These are phyloP conservation scores for Cocos nucifera DNA, from an alignment of 176 grass and related monocot species.

Conservation along the genomic window DNA sequence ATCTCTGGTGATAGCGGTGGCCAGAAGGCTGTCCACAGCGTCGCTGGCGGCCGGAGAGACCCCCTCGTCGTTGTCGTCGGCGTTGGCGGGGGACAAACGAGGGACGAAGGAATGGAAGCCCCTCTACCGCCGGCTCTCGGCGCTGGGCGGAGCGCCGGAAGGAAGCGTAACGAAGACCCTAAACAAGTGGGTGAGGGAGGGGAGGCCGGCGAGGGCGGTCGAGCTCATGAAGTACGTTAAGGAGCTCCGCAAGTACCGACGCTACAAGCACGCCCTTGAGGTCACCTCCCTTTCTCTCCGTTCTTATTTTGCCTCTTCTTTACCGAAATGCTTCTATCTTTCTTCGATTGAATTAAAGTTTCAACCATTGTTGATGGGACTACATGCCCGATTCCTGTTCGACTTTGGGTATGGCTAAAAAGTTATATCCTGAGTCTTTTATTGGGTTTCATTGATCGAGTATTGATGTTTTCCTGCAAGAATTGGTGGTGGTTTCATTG, in stretches of 20 bases:
- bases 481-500: too few species aligned
- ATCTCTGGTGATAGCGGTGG: not conserved
- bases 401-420: too few species aligned
- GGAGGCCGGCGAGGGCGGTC: slow-evolving; percentile 6
- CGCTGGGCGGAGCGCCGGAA: slow-evolving; percentile 30
- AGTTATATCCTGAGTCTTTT: too few species aligned
- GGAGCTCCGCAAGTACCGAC: slow-evolving; percentile 61
- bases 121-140: slow-evolving; percentile 50
- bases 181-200: slow-evolving; percentile 61
- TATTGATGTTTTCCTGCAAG: too few species aligned
- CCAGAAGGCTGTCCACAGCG: not conserved
- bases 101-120: slow-evolving; percentile 1
- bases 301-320: too few species aligned
- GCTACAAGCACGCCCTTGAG: slow-evolving; percentile 58
- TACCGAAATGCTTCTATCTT: too few species aligned
- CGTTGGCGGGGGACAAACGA: not conserved
- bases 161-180: slow-evolving; percentile 41
- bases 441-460: too few species aligned
- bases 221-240: slow-evolving; percentile 44
- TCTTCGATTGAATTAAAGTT: too few species aligned
- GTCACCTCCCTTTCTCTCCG: slow-evolving; percentile 8
- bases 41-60: not conserved
- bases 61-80: not conserved
- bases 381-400: too few species aligned
- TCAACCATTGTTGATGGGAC: too few species aligned